phyloP scores from a whole-genome alignment of 1,284 basidiomycete genomes.

The Boletus hoseneyae region DNA sequence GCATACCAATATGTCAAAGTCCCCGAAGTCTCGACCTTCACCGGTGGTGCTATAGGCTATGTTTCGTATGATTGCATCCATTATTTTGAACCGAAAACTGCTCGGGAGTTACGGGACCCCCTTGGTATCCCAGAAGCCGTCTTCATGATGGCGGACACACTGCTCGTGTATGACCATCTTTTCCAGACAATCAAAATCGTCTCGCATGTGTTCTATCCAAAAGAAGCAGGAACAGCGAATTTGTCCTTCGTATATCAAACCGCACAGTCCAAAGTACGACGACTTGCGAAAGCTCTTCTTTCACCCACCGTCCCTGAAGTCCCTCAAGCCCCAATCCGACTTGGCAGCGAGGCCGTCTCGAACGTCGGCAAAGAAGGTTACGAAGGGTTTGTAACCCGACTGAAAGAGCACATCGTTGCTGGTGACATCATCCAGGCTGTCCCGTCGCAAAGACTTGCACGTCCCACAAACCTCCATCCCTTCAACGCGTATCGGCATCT shows the following conservation, averaged over 20 bases:
- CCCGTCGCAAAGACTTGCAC: slow-evolving; percentile 86
- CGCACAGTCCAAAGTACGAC: slow-evolving; percentile 74
- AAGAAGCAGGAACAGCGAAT: slow-evolving; percentile 56
- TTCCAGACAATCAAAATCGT: slow-evolving; percentile 94
- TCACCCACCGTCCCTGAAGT: slow-evolving; percentile 62
- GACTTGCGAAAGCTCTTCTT: slow-evolving; percentile 67
- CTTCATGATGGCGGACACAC: slow-evolving; percentile 95
- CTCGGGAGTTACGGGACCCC: slow-evolving; percentile 67
- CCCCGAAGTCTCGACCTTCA: slow-evolving; percentile 91
- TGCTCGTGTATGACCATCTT: slow-evolving; percentile 97
- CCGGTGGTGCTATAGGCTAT: slow-evolving; percentile 97
- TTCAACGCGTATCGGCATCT: slow-evolving; percentile 97
- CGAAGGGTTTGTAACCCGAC: slow-evolving; percentile 84
- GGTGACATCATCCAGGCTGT: slow-evolving; percentile 99
- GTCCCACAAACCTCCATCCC: slow-evolving; percentile 87
- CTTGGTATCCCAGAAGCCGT: slow-evolving; percentile 90
- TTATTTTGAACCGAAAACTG: slow-evolving; percentile 95
- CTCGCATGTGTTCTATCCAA: slow-evolving; percentile 89
- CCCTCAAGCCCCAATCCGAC: slow-evolving; percentile 61
- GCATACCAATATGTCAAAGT: slow-evolving; percentile 89
- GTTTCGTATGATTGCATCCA: slow-evolving; percentile 96
- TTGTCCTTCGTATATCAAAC: slow-evolving; percentile 80
- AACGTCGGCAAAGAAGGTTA: slow-evolving; percentile 96
- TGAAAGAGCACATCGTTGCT: slow-evolving; percentile 93
- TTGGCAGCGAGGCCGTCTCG: slow-evolving; percentile 73